Evolutionary conservation across 1,284 basidiomycete species (phyloP).

Genomic region (Marasmius fiardii): DNA sequence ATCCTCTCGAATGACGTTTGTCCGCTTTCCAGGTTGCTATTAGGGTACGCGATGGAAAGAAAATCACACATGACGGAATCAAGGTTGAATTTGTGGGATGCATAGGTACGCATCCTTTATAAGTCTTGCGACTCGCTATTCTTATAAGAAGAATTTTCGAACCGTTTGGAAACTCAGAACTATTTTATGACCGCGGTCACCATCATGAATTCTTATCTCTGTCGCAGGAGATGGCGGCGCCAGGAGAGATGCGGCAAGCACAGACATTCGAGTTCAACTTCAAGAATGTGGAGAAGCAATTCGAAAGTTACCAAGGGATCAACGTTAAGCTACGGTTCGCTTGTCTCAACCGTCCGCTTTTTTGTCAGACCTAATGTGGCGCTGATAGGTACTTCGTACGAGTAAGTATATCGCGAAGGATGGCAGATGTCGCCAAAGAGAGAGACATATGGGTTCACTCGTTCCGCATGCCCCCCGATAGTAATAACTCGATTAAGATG

Average conservation of each 20-base stretch:
- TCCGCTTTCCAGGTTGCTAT: constrained; percentile 65
- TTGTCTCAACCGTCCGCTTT: not conserved
- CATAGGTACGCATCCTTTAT: constrained; percentile 64
- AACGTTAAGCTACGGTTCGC: constrained; percentile 93
- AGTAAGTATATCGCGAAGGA: constrained; percentile 84
- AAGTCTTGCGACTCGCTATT: constrained; percentile 6
- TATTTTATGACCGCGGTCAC: constrained; percentile 96
- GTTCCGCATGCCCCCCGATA: constrained; percentile 97
- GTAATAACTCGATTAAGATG: constrained; percentile 99
- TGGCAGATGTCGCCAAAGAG: constrained; percentile 93
- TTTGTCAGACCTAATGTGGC: not conserved
- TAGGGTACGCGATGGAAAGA: constrained; percentile 93
- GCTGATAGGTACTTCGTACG: constrained; percentile 84
- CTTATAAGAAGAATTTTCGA: not conserved
- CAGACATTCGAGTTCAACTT: constrained; percentile 96
- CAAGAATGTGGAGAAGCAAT: constrained; percentile 99
- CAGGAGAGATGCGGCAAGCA: constrained; percentile 92
- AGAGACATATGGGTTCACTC: constrained; percentile 97
- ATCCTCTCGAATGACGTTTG: not conserved
- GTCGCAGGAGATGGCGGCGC: constrained; percentile 91
- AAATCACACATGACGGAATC: constrained; percentile 93
- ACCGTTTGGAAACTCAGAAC: constrained; percentile 49
- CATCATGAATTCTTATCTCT: constrained; percentile 97
- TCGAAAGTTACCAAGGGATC: constrained; percentile 96
- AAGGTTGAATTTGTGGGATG: constrained; percentile 97